Base-by-base conservation (phyloP, 306 rosid species). In the Trichosanthes cucumerina region DNA sequence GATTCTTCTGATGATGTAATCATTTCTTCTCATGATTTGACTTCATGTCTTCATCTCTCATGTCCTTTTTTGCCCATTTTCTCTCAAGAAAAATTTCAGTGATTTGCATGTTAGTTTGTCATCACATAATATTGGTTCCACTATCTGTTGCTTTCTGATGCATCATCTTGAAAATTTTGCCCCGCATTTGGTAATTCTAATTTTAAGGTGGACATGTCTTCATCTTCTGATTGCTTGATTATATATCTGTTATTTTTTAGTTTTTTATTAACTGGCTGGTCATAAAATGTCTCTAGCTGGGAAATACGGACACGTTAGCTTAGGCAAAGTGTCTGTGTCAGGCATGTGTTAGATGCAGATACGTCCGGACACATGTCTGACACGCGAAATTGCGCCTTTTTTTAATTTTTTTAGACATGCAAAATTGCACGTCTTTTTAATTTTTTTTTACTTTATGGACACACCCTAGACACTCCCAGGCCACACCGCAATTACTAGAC, bases 1-100 rank as follows among this genome's bases (percentile, higher is more conserved):
- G 99, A 96, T 88, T 82, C 94, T 60, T 91, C 97, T 41, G 96
- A 96, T 75, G 83, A 88, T 93, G 99, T 96, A 88, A 81, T 66
- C 50, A 44, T 72, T 77, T 77, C 19, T 62, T 68, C 71, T 81
- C 78, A 81, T 82, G 26, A 75, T 52, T 59, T 81, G 5, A 3
- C 79, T 66, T 59, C 11, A 47, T 52, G 14, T 71, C 1, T 7
- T 44, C 21, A 66, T 43, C 33, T 70, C 36, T 60, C 66, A 11
- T 24, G 34, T 24, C 36, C 36, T 26, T 9, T 59, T 19, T 56
- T 56, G 62, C n/a, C 62, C 21, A 56, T 56, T 56, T 23, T 60
- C 66, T 60, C 66, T 26, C 4, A 16, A 59, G 11, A 8, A 23
- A 9, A 11, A 12, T 24, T 26, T 26, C n/a, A 10, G 41, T 62